Evolutionary conservation across 2,329 filamentous ascomycete species (phyloP), one percentile per base, ranked within the genome.

Genomic region (Arachnomyces sp.): DNA sequence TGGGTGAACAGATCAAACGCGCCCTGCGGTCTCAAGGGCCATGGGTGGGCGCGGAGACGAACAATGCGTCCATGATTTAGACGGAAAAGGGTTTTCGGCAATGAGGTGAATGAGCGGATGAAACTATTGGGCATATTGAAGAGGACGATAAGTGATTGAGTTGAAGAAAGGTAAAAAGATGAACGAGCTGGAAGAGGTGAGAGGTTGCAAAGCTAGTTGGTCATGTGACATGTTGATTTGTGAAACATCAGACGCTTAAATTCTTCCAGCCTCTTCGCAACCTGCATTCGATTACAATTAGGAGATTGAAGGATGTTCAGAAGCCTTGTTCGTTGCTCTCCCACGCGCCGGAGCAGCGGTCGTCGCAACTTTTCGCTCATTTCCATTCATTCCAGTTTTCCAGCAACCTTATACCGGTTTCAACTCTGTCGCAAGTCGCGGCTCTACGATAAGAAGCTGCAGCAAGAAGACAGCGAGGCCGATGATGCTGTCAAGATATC

Each of bases 401-500:
- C 41, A 39, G 36, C 41, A 20, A 43, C 41, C 15, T 40, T 43
- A 17, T 43, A 43, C 31, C 41, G 41, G 34, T 43, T 43, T 30
- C 36, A 40, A 15, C 30, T 43, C 28, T 20, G 39, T 13, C 37
- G 41, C 7, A 35, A 20, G 20, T 43, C 37, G 2, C 16, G 25
- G 25, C 32, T 43, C 30, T 43, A 43, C 9, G 37, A 43, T 25
- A 40, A 34, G 31, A 14, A 28, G 16, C 41, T 40, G 37, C 18
- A 40, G 37, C 36, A 43, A 40, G 41, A 36, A 12, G 17, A 39
- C 31, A 25, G 31, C 13, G 41, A 43, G 20, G 28, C 33, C 34
- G 41, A 43, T 28, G 36, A 40, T 40, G 41, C 16, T 35, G 41
- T 40, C 4, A 31, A 39, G 25, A 31, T 43, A 17, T 43, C 36